A percentile compares a stretch with the other conserved stretches of the same genome.
These are phyloP conservation scores for Sclerotinia borealis DNA, from an alignment of 2,329 filamentous ascomycete genomes.

Conservation along the genomic window DNA sequence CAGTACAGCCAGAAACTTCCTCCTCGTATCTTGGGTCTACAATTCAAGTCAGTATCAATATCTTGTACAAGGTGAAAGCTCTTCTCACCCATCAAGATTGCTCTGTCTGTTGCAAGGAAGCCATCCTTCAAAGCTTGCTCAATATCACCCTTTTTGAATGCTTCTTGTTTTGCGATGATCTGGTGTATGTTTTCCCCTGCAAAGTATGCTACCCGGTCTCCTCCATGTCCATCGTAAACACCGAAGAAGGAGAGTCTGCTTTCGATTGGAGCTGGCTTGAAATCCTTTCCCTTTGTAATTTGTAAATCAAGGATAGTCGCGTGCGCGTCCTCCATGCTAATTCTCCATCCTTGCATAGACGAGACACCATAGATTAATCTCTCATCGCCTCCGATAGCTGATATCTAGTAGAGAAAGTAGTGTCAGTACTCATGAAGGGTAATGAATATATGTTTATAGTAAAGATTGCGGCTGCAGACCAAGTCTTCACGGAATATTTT, in stretches of 20 bases:
- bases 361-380: constrained; percentile 89
- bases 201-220: constrained; percentile 92
- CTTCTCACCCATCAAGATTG: constrained; percentile 81
- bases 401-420: constrained; percentile 53
- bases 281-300: constrained; percentile 45
- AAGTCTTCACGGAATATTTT: neutral
- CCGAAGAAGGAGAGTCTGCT: constrained; percentile 90
- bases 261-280: constrained; percentile 52
- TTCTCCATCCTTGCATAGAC: constrained; percentile 99
- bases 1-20: constrained; percentile 96
- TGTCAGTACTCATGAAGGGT: constrained; percentile 14
- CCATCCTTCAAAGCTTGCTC: constrained; percentile 96
- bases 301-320: constrained; percentile 83
- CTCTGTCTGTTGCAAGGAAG: constrained; percentile 91
- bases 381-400: constrained; percentile 86
- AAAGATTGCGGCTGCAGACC: neutral
- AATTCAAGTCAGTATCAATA: constrained; percentile 20
- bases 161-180: constrained; percentile 90
- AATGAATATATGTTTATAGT: neutral
- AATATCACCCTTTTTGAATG: constrained; percentile 85
- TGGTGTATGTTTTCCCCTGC: constrained; percentile 88
- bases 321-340: constrained; percentile 99
- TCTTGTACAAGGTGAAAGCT: neutral
- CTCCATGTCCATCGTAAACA: constrained; percentile 95
- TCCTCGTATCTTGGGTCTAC: constrained; percentile 97